Percentiles rank a stretch among this genome's conserved stretches.
Evolutionary conservation across 2,329 filamentous ascomycete species (phyloP).

Genomic region (Cladophialophora psammophila): DNA sequence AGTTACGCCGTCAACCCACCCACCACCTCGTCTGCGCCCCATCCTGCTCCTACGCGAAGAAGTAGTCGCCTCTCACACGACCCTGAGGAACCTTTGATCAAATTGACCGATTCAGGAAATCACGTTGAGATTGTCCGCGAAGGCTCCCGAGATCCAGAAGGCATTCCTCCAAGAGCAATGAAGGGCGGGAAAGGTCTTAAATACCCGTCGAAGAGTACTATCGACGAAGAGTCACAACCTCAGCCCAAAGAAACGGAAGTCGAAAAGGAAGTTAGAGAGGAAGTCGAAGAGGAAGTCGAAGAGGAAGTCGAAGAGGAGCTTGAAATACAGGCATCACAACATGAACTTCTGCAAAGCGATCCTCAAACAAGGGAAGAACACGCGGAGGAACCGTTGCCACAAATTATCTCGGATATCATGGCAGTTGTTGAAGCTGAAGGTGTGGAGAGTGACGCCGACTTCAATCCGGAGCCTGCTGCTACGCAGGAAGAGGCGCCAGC

Average conservation of each 20-base stretch:
- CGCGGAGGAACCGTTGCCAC: conserved; percentile 38
- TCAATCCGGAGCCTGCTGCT: conserved; percentile 46
- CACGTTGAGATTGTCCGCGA: conserved; percentile 63
- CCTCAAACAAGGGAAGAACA: conserved; percentile 43
- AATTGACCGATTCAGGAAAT: conserved; percentile 65
- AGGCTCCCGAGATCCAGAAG: conserved; percentile 62
- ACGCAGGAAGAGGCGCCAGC: conserved; percentile 49
- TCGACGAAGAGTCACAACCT: conserved; percentile 53
- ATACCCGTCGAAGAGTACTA: conserved; percentile 48
- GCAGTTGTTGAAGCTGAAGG: conserved; percentile 35
- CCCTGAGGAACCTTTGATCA: conserved; percentile 62
- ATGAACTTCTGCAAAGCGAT: conserved; percentile 54
- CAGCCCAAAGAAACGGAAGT: conserved; percentile 44
- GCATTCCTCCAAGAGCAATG: conserved; percentile 50
- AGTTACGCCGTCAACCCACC: conserved; percentile 43
- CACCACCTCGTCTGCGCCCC: conserved; percentile 42
- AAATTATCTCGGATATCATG: conserved; percentile 35
- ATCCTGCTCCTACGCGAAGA: conserved; percentile 49
- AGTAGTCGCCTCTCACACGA: conserved; percentile 68
- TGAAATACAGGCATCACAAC: conserved; percentile 50
- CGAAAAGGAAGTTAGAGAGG: conserved; percentile 29
- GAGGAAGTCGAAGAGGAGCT: conserved; percentile 36
- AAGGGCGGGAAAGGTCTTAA: conserved; percentile 53
- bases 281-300: conserved; percentile 41
- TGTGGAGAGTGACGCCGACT: conserved; percentile 35